Conservation (phyloP, 2,329 filamentous ascomycete genomes). For the Pezicula rhizophila region DNA sequence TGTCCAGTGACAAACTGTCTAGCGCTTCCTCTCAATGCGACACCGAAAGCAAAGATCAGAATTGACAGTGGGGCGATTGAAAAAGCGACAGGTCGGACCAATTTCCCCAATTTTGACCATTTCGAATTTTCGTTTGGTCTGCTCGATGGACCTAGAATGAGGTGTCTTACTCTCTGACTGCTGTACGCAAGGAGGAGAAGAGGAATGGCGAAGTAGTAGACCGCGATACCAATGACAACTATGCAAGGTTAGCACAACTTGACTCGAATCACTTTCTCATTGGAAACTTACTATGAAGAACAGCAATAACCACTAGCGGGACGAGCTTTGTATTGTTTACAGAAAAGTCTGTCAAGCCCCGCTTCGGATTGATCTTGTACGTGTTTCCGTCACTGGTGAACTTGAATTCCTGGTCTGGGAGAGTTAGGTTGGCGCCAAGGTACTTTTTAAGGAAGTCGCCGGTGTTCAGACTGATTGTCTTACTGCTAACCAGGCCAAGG, state of each 20-base stretch:
- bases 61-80: neutral
- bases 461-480: slow-evolving; percentile 13
- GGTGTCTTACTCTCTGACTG: neutral
- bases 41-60: neutral
- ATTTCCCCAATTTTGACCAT: neutral
- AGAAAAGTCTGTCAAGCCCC: neutral
- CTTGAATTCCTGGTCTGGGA: slow-evolving; percentile 6
- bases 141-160: neutral
- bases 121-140: neutral
- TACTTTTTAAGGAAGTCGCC: neutral
- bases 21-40: neutral
- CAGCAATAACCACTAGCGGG: neutral
- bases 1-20: neutral
- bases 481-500: slow-evolving; percentile 21
- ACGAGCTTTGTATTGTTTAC: neutral
- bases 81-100: neutral
- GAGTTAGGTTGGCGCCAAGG: neutral
- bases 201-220: neutral
- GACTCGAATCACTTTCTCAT: neutral
- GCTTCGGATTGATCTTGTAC: neutral
- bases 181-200: neutral
- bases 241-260: neutral
- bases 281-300: neutral
- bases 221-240: neutral
- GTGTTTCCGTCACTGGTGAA: slow-evolving; percentile 7